phyloP scores from a whole-genome alignment of 2,329 filamentous ascomycete species.

The Ophiobolus disseminans region DNA sequence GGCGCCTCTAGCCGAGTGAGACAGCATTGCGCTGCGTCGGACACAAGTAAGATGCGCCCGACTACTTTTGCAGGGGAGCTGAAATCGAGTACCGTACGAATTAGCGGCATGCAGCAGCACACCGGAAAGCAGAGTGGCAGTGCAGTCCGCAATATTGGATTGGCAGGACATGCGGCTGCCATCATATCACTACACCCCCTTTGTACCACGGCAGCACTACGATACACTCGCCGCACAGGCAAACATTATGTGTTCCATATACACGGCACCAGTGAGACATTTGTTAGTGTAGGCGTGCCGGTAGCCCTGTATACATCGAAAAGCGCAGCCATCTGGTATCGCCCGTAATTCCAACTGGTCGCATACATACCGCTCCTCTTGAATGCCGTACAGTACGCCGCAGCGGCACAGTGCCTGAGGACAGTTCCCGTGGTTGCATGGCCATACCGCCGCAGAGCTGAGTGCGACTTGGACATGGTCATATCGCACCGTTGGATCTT shows the following conservation, averaged over 20 bases:
- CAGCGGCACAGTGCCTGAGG: no score
- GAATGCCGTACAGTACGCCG: no score
- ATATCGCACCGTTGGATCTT: no score
- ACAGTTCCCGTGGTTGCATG: no score
- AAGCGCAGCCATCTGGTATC: neutral
- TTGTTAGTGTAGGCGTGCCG: neutral
- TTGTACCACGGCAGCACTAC: neutral
- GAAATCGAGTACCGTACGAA: constrained; percentile 31
- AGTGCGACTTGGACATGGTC: no score
- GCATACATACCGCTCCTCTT: neutral
- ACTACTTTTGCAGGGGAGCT: constrained; percentile 26
- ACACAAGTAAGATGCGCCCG: constrained; percentile 24
- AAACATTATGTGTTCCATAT: neutral
- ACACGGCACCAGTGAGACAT: neutral
- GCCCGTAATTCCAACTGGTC: neutral
- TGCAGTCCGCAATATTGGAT: constrained; percentile 22
- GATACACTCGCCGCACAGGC: neutral
- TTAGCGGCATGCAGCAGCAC: constrained; percentile 25
- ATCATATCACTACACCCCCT: constrained; percentile 10
- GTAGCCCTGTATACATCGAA: neutral
- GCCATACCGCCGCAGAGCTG: no score
- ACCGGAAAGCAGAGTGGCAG: constrained; percentile 40
- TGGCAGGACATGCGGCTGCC: constrained; percentile 6
- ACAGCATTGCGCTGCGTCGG: constrained; percentile 27
- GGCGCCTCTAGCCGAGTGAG: constrained; percentile 22